Conservation (phyloP, 2,329 filamentous ascomycete genomes). For the Aulographum hederae region DNA sequence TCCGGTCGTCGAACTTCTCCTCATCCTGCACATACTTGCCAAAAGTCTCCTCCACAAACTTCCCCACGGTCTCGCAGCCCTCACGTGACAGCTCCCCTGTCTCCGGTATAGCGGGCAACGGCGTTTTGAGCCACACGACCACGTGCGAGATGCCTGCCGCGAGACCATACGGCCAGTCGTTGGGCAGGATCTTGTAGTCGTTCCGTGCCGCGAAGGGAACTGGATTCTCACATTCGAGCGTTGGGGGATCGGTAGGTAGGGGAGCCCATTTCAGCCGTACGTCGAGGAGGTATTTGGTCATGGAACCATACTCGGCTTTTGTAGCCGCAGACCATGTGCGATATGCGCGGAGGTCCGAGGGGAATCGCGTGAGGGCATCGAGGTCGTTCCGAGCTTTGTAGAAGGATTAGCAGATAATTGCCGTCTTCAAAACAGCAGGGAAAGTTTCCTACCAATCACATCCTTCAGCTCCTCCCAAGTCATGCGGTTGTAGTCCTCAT, state of each 20-base stretch:
- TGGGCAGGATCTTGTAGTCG: not conserved
- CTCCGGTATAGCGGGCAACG: conserved; percentile 24
- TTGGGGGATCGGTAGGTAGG: conserved; percentile 4
- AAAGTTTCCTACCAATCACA: not conserved
- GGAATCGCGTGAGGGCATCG: not conserved
- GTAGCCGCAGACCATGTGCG: not conserved
- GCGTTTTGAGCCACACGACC: conserved; percentile 33
- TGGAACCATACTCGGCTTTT: not conserved
- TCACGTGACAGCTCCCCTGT: conserved; percentile 32
- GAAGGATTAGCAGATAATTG: too few relatives aligned
- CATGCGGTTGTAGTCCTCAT: not conserved
- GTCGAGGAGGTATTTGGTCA: not conserved
- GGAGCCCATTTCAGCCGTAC: conserved; percentile 3
- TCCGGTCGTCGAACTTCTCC: conserved; percentile 17
- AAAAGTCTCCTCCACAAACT: conserved; percentile 22
- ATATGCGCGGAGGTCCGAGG: not conserved
- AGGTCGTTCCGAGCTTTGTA: too few relatives aligned
- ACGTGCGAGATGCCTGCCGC: not conserved
- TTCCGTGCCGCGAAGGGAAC: not conserved
- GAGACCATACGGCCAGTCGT: conserved; percentile 1
- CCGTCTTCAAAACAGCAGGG: too few relatives aligned
- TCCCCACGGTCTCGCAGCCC: conserved; percentile 27
- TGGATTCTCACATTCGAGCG: not conserved
- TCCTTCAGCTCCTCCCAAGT: not conserved
- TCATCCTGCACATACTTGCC: not conserved